Base-by-base conservation (phyloP, 768 basidiomycete genomes). In the Trametes sanguinea region DNA sequence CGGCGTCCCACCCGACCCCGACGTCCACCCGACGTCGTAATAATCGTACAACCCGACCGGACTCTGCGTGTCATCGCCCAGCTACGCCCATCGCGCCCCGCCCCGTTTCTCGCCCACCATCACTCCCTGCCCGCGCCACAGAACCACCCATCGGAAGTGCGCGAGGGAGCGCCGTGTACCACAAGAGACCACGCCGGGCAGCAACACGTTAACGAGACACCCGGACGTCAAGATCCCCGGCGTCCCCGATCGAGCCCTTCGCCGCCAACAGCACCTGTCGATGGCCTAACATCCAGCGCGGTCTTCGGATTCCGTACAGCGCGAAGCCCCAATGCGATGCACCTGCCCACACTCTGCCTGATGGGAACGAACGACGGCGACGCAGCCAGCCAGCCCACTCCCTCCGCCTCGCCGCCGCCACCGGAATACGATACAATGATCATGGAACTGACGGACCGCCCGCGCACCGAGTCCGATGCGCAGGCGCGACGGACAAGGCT, bases 201-300 rank as follows among this genome's bases (percentile, higher is more conserved):
- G 8, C 27, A 29, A 29, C 47, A 30, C 27, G 17, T 32, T 22
- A 50, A 33, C 27, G 14, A 22, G 30, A n/a, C 48, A 47, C 54
- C 39, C 54, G 43, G 35, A 54, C 51, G 57, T 43, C 50, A 43
- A 57, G 58, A 60, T 60, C 58, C 27, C 63, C 63, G 51, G 58
- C 58, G 63, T 54, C 63, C 63, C 63, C 62, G 57, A 64, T 64
- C 63, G 54, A 64, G 58, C 48, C 47, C 33, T 40, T 47, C 53
- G 4, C 16, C 56, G 35, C 40, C 35, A 33, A 17, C 50, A 42
- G 47, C 22, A 22, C 22, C 22, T 22, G 22, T 44, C 63, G 43
- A 60, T 40, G 51, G 51, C 40, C 10, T n/a, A 39, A 32, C 13
- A 43, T 11, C 35, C 35, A 55, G 57, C 43, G 58, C 63, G 53